Base-by-base conservation (phyloP, 805 yeast species). In the Gaillardinia entomophila region DNA sequence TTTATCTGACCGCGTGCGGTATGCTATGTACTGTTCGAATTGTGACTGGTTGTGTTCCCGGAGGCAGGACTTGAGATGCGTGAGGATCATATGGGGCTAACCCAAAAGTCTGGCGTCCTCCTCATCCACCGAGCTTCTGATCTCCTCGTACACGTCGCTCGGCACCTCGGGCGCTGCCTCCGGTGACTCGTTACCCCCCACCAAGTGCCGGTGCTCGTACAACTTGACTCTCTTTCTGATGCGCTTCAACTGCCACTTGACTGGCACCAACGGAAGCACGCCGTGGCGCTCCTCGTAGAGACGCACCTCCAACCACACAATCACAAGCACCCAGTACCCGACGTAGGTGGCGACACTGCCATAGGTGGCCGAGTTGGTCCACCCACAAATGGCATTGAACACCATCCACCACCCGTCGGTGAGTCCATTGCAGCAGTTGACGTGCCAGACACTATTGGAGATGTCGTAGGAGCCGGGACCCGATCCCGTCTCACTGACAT, bases 401-500 rank as follows among this genome's bases (percentile, higher is more conserved):
- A 88, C 65, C 95, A 87, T 86, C 95, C 95, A 88, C 20, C 80
- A 77, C 3, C 95, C 95, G 49, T 88, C 96, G n/a, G 74, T 82
- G 12, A 48, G 45, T 16, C 95, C 94, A 54, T 87, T 87, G 61
- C 97, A 88, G 56, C 96, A 87, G 58, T 88, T 86, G 16, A 88
- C 95, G 54, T 88, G 97, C 97, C 97, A 88, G 2, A 88, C 79
- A 5, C 92, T 78, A 30, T 69, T 73, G 14, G 73, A 43, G 15
- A 88, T 79, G 48, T 88, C 95, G 50, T 88, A 88, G 0, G 94
- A 82, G 0, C 97, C 97, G 0, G 96, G 96, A 0, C 97, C 97
- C 25, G 82, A 80, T 2, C 97, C 97, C 1, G 80, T 75, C 58
- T 88, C 97, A 26, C 85, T 73, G 52, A 86, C 82, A 47, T 88